Evolutionary conservation across 2,329 filamentous ascomycete genomes (phyloP), one percentile per base, ranked within the genome.

Genomic region (Sclerotinia nivalis): DNA sequence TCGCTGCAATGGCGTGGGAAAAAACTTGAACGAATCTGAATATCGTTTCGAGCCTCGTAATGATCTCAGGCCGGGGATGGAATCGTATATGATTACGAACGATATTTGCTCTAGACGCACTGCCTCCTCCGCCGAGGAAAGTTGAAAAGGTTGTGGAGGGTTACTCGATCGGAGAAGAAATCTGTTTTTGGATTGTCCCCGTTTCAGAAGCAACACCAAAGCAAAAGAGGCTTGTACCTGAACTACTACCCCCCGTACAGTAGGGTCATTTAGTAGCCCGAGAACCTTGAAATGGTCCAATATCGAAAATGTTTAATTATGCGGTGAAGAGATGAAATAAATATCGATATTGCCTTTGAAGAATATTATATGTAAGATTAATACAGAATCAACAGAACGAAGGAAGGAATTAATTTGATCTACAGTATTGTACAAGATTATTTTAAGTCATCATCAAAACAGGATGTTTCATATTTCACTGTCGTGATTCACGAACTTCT

Each of bases 161-260:
- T 13, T 25, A 43, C 37, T 59, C 15, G n/a, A 59, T 59, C 56
- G 56, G 56, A 59, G 25, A 40, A 18, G 56, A 25, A 43, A 45
- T 28, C 34, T 40, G n/a, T 45, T 60, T 60, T 45, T 15, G 58
- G 40, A 45, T 31, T 60, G 37, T 28, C n/a, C 4, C 37, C n/a
- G 58, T 45, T 45, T 45, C 40, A 45, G 40, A 60, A 22, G 37
- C 40, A 60, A 60, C 34, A 28, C 25, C 56, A 59, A 43, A 59
- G 34, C 56, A 59, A 45, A 43, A 45, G 56, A 60, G 37, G 37
- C 37, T 60, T 60, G 56, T 60, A 20, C 56, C 56, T 59, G 56
- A 59, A n/a, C 56, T 58, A n/a, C 55, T 25, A 34, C 6, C 5
- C 34, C 34, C 34, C 34, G 34, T 34, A 34, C 34, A 34, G 56